Percentiles rank a stretch among this genome's conserved stretches.
These are phyloP conservation scores for Phytophthora foliorum DNA, from an alignment of 352 stramenopile species.

Conservation along the genomic window DNA sequence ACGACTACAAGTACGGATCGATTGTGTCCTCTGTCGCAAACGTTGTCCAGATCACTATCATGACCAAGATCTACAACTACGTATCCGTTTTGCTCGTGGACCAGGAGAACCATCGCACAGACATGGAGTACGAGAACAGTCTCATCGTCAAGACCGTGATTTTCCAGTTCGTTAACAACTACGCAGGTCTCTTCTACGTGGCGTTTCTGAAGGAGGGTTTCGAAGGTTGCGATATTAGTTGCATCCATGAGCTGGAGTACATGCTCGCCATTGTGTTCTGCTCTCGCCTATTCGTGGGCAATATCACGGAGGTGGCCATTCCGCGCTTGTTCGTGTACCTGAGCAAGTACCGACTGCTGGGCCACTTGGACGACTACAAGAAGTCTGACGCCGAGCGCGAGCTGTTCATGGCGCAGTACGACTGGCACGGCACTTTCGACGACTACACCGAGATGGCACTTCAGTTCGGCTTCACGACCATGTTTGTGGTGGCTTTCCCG, in stretches of 20 bases:
- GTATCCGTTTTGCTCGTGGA: conserved; percentile 91
- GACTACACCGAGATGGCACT: conserved; percentile 95
- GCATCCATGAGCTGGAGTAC: conserved; percentile 91
- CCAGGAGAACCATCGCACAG: conserved; percentile 94
- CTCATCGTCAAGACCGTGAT: conserved; percentile 95
- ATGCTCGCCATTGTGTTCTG: conserved; percentile 94
- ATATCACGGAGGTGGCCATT: conserved; percentile 82
- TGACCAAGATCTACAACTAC: conserved; percentile 94
- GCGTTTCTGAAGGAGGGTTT: conserved; percentile 92
- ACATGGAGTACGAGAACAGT: conserved; percentile 92
- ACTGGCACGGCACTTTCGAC: conserved; percentile 90
- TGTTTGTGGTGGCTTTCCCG: conserved; percentile 95
- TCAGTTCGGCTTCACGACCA: conserved; percentile 90
- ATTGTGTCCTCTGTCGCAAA: conserved; percentile 81
- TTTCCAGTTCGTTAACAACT: conserved; percentile 97
- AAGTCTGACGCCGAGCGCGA: conserved; percentile 73
- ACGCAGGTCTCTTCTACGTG: conserved; percentile 95
- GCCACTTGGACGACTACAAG: conserved; percentile 54
- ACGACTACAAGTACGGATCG: conserved; percentile 74
- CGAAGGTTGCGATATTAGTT: conserved; percentile 74
- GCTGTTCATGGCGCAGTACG: conserved; percentile 85
- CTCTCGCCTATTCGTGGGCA: conserved; percentile 86
- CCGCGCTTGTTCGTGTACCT: conserved; percentile 81
- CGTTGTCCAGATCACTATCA: conserved; percentile 87
- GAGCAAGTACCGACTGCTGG: conserved; percentile 71